Evolutionary conservation across 371 early-diverging fungal species (phyloP).

Genomic region (Smittium mucronatum): DNA sequence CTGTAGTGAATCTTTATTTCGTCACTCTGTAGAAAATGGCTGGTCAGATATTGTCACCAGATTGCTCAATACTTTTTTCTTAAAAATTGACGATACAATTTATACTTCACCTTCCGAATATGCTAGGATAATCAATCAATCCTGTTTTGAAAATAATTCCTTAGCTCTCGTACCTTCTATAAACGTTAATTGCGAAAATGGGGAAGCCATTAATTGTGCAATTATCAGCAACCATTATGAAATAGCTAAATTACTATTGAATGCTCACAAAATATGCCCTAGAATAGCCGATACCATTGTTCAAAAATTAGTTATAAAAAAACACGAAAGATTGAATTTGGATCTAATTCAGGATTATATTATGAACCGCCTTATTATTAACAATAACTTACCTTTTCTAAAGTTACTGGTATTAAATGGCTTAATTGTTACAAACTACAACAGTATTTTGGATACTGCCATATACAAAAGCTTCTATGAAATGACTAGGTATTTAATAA

Average conservation of each 20-base stretch:
- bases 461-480: neutral
- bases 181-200: neutral
- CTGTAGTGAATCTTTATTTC: neutral
- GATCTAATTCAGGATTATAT: neutral
- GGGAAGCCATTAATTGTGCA: neutral
- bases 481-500: neutral
- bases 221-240: neutral
- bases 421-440: neutral
- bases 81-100: neutral
- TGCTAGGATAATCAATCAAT: neutral
- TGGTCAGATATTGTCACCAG: neutral
- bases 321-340: neutral
- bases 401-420: neutral
- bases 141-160: neutral
- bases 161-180: neutral
- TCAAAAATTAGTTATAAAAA: neutral
- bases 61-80: neutral
- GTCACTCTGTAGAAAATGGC: neutral
- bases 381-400: neutral
- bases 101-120: neutral
- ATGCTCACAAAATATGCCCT: neutral
- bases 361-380: neutral
- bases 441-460: neutral
- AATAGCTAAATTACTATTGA: neutral
- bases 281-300: neutral